Evolutionary conservation across 108 stramenopile species (phyloP).

Genomic region (Fragilariopsis cylindrus): DNA sequence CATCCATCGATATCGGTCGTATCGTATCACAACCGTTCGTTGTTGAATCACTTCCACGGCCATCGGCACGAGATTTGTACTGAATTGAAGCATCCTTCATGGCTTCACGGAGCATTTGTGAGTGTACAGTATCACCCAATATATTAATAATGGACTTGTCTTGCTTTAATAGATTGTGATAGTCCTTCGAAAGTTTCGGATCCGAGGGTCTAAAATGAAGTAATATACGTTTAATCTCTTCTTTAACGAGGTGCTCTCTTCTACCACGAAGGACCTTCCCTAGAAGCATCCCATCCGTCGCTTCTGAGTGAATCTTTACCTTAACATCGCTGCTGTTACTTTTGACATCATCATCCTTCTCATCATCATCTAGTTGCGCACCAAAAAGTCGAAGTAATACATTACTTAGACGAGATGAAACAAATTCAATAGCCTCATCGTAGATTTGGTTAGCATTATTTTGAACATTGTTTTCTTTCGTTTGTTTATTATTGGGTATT

Average conservation of each 20-base stretch:
- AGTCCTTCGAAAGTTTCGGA: neutral
- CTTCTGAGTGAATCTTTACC: conserved; percentile 26
- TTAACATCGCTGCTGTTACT: neutral
- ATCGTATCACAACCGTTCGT: conserved; percentile 32
- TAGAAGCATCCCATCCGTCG: conserved; percentile 14
- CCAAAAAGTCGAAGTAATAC: conserved; percentile 34
- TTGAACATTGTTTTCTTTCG: neutral
- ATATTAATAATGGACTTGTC: conserved; percentile 2
- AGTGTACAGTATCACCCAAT: conserved; percentile 42
- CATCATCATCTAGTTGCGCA: conserved; percentile 7
- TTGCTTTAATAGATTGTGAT: neutral
- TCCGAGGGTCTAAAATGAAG: conserved; percentile 10
- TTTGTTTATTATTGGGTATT: neutral
- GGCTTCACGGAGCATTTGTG: conserved; percentile 46
- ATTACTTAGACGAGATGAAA: conserved; percentile 8
- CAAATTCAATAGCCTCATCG: conserved; percentile 20
- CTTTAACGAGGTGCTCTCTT: conserved; percentile 32
- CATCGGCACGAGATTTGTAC: conserved; percentile 55
- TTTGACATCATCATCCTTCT: neutral
- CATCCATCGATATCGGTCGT: conserved; percentile 29
- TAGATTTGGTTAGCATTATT: conserved; percentile 22
- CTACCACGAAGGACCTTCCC: conserved; percentile 35
- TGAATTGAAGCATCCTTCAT: conserved; percentile 37
- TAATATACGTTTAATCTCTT: conserved; percentile 31
- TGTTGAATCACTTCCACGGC: conserved; percentile 30